These are phyloP conservation scores for Candida peoriensis DNA, from an alignment of 805 yeast genomes.

Conservation along the genomic window DNA sequence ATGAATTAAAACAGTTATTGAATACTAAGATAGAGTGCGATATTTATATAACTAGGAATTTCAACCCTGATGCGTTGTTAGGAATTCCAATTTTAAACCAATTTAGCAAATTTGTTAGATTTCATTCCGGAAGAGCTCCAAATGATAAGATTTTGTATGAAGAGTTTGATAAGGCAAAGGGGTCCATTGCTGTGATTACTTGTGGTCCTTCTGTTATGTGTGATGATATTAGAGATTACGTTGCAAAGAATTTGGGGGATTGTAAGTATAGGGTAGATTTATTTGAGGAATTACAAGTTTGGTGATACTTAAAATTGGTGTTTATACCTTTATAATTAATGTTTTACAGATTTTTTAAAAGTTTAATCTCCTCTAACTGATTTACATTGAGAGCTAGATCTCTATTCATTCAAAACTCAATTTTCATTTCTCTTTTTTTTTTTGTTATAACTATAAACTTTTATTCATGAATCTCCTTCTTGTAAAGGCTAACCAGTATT, in stretches of 20 bases:
- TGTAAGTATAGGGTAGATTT: constrained; percentile 55
- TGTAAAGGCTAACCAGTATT: constrained; percentile 94
- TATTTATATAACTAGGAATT: constrained; percentile 37
- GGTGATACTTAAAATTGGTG: too few species aligned
- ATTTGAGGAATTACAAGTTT: constrained; percentile 70
- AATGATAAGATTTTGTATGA: constrained; percentile 32
- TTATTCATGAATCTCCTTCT: constrained; percentile 96
- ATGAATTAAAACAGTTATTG: constrained; percentile 19
- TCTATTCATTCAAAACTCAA: too few species aligned
- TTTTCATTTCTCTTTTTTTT: too few species aligned
- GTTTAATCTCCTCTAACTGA: too few species aligned
- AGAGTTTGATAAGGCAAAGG: constrained; percentile 34
- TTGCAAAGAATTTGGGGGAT: constrained; percentile 37
- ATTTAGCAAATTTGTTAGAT: constrained; percentile 23
- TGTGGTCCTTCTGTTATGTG: constrained; percentile 67
- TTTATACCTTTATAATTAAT: too few species aligned
- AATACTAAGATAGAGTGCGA: constrained; percentile 34
- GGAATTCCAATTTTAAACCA: not conserved
- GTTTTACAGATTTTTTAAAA: too few species aligned
- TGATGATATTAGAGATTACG: constrained; percentile 47
- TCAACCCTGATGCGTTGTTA: constrained; percentile 3
- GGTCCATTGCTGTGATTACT: constrained; percentile 47
- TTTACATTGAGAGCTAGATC: too few species aligned
- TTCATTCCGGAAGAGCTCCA: constrained; percentile 44
- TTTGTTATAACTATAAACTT: constrained; percentile 54